Percentiles rank a stretch among this genome's conserved stretches.
phyloP scores from a whole-genome alignment of 352 stramenopile species.

The Peronospora belbahrii region DNA sequence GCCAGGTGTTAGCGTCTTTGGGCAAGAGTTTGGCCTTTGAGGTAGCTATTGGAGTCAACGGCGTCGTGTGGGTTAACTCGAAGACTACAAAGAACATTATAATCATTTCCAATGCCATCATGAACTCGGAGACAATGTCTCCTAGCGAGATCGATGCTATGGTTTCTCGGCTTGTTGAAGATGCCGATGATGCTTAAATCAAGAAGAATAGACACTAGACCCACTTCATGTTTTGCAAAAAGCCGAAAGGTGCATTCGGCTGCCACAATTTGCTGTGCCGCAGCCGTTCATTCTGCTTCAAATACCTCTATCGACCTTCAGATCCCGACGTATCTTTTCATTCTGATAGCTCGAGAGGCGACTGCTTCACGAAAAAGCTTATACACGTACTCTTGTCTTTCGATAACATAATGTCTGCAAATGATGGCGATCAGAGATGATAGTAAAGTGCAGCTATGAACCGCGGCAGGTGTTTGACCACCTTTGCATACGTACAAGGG shows the following conservation, averaged over 20 bases:
- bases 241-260: not conserved
- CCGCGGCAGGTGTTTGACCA: slow-evolving; percentile 92
- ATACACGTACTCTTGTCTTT: too few species aligned
- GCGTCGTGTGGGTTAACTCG: slow-evolving; percentile 93
- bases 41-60: slow-evolving; percentile 93
- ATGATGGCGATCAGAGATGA: slow-evolving; percentile 83
- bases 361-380: too few species aligned
- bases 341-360: not conserved
- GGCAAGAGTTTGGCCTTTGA: slow-evolving; percentile 88
- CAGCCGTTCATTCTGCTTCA: slow-evolving; percentile 11
- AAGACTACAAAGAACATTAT: slow-evolving; percentile 75
- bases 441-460: slow-evolving; percentile 92
- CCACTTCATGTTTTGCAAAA: slow-evolving; percentile 1
- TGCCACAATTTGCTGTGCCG: slow-evolving; percentile 1
- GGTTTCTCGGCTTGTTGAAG: slow-evolving; percentile 62
- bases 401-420: slow-evolving; percentile 59
- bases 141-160: slow-evolving; percentile 66
- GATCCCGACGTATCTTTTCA: not conserved
- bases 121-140: slow-evolving; percentile 86
- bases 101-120: slow-evolving; percentile 82
- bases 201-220: slow-evolving; percentile 14
- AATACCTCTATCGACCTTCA: not conserved
- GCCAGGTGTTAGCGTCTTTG: slow-evolving; percentile 79
- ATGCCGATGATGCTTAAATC: slow-evolving; percentile 38
- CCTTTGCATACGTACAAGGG: slow-evolving; percentile 66